These are phyloP conservation scores for Calocybe gangraenosa DNA, from an alignment of 768 basidiomycete species.

Conservation along the genomic window DNA sequence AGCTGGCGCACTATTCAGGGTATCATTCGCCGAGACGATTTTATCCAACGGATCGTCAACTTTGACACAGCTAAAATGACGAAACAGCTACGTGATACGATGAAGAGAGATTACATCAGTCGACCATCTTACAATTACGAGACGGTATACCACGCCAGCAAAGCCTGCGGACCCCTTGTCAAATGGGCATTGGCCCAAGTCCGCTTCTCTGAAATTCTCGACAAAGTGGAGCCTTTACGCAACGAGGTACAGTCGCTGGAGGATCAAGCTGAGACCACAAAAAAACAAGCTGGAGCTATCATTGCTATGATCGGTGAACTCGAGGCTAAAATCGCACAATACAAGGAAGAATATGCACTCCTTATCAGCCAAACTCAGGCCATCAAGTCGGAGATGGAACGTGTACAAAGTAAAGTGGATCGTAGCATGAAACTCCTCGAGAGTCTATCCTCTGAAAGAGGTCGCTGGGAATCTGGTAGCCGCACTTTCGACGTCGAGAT, in stretches of 20 bases:
- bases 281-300: slow-evolving; percentile 87
- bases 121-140: slow-evolving; percentile 93
- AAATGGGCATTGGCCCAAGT: slow-evolving; percentile 99
- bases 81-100: slow-evolving; percentile 77
- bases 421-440: slow-evolving; percentile 94
- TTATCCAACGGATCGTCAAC: slow-evolving; percentile 92
- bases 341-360: slow-evolving; percentile 96
- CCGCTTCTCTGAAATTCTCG: slow-evolving; percentile 93
- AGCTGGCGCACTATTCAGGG: slow-evolving; percentile 94
- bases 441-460: slow-evolving; percentile 91
- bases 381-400: slow-evolving; percentile 97
- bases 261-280: slow-evolving; percentile 89
- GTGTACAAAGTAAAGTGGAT: slow-evolving; percentile 94
- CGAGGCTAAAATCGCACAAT: slow-evolving; percentile 85
- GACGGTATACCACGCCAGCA: slow-evolving; percentile 89
- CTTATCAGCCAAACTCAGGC: slow-evolving; percentile 96
- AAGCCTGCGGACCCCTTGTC: slow-evolving; percentile 95
- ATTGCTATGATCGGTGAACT: slow-evolving; percentile 90
- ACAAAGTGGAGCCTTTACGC: slow-evolving; percentile 93
- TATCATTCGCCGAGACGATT: slow-evolving; percentile 94
- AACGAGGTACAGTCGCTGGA: slow-evolving; percentile 94
- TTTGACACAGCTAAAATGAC: slow-evolving; percentile 96
- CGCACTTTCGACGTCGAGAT: slow-evolving; percentile 96
- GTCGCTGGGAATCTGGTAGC: slow-evolving; percentile 93
- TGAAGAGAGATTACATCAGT: slow-evolving; percentile 92